phyloP scores from a whole-genome alignment of 2,329 filamentous ascomycete species.

The Xylariaceae sp. region DNA sequence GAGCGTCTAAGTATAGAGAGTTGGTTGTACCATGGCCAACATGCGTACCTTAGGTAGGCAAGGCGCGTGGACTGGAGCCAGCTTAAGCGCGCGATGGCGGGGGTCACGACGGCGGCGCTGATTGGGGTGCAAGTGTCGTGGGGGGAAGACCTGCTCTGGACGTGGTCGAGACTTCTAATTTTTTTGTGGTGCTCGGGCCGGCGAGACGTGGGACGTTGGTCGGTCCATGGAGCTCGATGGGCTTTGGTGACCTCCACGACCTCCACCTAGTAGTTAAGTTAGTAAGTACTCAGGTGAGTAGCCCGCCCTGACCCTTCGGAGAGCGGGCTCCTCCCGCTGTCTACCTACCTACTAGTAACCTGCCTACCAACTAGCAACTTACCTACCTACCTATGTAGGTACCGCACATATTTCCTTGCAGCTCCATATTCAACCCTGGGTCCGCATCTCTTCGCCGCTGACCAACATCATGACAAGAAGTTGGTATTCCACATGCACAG shows the following conservation, averaged over 20 bases:
- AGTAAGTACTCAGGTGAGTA: too few relatives aligned
- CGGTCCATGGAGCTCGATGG: slow-evolving; percentile 7
- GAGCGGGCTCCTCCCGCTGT: too few relatives aligned
- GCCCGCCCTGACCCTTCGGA: too few relatives aligned
- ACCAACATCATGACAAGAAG: too few relatives aligned
- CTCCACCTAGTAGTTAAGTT: background rate
- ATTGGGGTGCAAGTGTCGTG: slow-evolving; percentile 15
- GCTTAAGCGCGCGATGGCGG: slow-evolving; percentile 12
- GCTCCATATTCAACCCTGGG: slow-evolving; percentile 8
- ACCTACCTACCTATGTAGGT: too few relatives aligned
- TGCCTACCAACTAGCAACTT: too few relatives aligned
- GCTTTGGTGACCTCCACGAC: background rate
- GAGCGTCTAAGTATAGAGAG: slow-evolving; percentile 10
- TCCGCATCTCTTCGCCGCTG: too few relatives aligned
- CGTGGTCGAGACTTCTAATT: slow-evolving; percentile 13
- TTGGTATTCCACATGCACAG: background rate
- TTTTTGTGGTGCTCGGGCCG: slow-evolving; percentile 21
- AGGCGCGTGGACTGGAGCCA: slow-evolving; percentile 3
- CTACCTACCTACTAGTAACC: too few relatives aligned
- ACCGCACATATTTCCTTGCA: slow-evolving; percentile 10
- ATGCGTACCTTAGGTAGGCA: too few relatives aligned
- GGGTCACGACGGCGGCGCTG: background rate
- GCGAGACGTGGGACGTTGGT: slow-evolving; percentile 8
- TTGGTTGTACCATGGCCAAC: too few relatives aligned
- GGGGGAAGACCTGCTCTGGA: slow-evolving; percentile 12